A percentile compares a stretch with the other conserved stretches of the same genome.
Conservation (phyloP, 352 stramenopile genomes). For the Thraustochytrium sp. region DNA sequence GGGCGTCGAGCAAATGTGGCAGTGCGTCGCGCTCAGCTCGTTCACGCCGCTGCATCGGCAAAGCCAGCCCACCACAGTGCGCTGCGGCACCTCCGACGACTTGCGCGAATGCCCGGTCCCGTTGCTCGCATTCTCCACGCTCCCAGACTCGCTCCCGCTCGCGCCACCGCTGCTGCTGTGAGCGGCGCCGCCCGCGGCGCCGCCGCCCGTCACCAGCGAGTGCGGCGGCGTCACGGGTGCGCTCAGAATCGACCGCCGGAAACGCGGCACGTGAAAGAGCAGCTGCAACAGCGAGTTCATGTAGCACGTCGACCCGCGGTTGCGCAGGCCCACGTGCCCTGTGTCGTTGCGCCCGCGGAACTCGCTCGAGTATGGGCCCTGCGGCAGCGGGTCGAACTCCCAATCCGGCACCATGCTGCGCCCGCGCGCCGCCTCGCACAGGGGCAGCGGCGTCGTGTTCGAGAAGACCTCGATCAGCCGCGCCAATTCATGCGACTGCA, state of each 20-base stretch:
- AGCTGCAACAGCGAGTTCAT: neutral
- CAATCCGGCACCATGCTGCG: slow-evolving; percentile 1
- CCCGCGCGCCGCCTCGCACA: neutral
- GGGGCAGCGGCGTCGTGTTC: neutral
- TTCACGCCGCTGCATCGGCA: slow-evolving; percentile 29
- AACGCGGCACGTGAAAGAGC: slow-evolving; percentile 12
- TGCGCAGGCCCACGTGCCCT: slow-evolving; percentile 39
- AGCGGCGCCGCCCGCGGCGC: neutral
- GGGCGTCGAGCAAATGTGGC: slow-evolving; percentile 13
- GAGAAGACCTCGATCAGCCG: slow-evolving; percentile 8
- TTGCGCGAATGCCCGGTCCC: neutral
- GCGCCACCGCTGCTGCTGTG: slow-evolving; percentile 60
- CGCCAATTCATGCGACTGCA: neutral
- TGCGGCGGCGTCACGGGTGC: neutral
- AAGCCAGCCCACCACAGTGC: slow-evolving; percentile 5
- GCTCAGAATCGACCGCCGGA: slow-evolving; percentile 61
- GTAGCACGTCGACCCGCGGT: slow-evolving; percentile 43
- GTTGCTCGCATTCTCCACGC: neutral
- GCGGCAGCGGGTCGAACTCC: slow-evolving; percentile 11
- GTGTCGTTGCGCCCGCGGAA: slow-evolving; percentile 31
- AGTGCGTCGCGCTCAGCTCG: neutral
- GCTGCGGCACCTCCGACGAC: neutral
- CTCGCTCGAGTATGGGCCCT: neutral
- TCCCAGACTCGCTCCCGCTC: slow-evolving; percentile 5
- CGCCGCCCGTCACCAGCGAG: neutral